phyloP scores from a whole-genome alignment of 345 rosid genomes.

The Citropsis articulata region DNA sequence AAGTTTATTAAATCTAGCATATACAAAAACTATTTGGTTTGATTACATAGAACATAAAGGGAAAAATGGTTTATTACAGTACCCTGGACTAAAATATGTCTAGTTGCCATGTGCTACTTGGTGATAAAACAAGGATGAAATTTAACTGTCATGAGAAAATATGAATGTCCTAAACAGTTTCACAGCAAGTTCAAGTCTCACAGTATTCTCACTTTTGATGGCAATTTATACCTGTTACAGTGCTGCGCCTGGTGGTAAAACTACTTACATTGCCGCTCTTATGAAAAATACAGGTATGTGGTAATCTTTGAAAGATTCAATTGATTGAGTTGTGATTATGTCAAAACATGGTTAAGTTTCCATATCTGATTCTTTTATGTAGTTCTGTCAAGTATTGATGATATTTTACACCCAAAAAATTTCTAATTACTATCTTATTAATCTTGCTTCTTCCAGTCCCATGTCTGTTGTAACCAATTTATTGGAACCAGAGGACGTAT shows the following conservation, averaged over 20 bases:
- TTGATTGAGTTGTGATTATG: background rate
- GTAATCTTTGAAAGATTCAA: slow-evolving; percentile 8
- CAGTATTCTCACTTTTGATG: slow-evolving; percentile 1
- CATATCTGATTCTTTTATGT: background rate
- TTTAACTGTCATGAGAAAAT: background rate
- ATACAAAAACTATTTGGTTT: background rate
- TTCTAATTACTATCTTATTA: background rate
- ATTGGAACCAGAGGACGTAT: background rate
- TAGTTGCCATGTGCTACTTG: background rate
- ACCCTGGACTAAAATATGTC: background rate
- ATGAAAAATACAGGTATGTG: slow-evolving; percentile 84
- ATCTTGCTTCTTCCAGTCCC: background rate
- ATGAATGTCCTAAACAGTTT: background rate
- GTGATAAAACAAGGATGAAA: background rate
- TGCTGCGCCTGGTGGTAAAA: slow-evolving; percentile 97
- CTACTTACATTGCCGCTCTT: slow-evolving; percentile 73
- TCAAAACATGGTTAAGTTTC: background rate
- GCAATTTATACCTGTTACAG: slow-evolving; percentile 40
- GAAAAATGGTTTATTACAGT: background rate
- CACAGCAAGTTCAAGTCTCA: background rate
- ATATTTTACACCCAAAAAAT: background rate
- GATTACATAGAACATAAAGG: too few species aligned
- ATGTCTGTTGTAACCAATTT: background rate
- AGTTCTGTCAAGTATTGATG: background rate
- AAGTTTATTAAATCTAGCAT: background rate